Conservation (phyloP, 768 basidiomycete genomes). For the Neoboletus brunneissimus region DNA sequence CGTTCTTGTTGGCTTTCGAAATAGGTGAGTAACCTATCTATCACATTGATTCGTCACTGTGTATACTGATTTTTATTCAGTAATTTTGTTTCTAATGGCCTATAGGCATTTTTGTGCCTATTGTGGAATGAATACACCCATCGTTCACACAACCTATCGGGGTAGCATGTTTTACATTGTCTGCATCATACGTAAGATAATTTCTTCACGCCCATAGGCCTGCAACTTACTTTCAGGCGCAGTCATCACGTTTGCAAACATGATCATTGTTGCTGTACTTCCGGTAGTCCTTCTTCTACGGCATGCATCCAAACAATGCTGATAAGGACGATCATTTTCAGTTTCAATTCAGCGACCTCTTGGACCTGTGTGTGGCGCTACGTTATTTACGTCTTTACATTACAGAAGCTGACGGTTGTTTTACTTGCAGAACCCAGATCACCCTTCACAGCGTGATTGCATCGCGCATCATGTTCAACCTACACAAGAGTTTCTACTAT, state of each 20-base stretch:
- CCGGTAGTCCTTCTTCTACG: background rate
- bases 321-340: background rate
- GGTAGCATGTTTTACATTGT: constrained; percentile 17
- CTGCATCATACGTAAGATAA: constrained; percentile 16
- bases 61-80: background rate
- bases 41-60: background rate
- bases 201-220: background rate
- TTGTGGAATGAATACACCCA: background rate
- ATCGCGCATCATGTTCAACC: constrained; percentile 14
- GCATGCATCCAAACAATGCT: background rate
- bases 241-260: constrained; percentile 19
- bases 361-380: background rate
- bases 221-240: background rate
- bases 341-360: constrained; percentile 4
- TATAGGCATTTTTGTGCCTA: constrained; percentile 8
- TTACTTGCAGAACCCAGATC: constrained; percentile 3
- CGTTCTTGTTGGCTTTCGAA: constrained; percentile 11
- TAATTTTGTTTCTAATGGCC: constrained; percentile 5
- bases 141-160: constrained; percentile 11
- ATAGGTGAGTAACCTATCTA: background rate
- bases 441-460: constrained; percentile 4
- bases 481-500: background rate
- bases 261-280: constrained; percentile 5
- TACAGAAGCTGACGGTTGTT: background rate
- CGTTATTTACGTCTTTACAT: background rate